Evolutionary conservation across 805 yeast genomes (phyloP), one percentile per base, ranked within the genome.

Genomic region (baker's yeast (Saccharomyces cerevisiae)): DNA sequence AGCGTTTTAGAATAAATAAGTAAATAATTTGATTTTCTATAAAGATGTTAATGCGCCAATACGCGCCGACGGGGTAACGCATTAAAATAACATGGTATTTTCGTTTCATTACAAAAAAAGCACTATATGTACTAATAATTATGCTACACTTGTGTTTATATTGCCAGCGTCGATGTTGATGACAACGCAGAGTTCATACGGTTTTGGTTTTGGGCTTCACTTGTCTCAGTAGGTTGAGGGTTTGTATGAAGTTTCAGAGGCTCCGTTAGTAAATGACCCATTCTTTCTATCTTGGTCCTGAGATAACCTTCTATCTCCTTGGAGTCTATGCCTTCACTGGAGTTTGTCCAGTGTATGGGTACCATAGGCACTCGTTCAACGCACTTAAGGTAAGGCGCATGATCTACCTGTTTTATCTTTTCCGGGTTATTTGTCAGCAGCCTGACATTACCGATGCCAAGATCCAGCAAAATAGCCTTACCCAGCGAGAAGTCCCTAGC

Each of bases 371-470:
- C 90, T 60, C 99, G 80, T 69, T 92, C 94, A 27, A 79, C 78
- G 47, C 95, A 98, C 57, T 77, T 79, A 30, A 94, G 82, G 51
- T 80, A 74, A 46, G 85, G 78, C 64, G 82, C 83, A 46, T 97
- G 96, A 71, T 91, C 97, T 3, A 94, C 97, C 1, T 97, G 97
- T 24, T 84, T 81, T 46, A 94, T 89, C 71, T 94, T 94, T 67
- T 94, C 98, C 1, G 99, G 99, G 67, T 94, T 94, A 67, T 94
- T 94, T 1, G 99, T 94, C 66, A 94, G 74, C 46, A 94, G 75
- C 61, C 86, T 81, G 57, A 94, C 84, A 52, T 85, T 79, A 24
- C 71, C 68, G 57, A 89, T 78, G 10, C 90, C 94, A 59, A 94
- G 76, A 70, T 94, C 99, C 48, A 85, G 66, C 52, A 94, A 75